Evolutionary conservation across 768 basidiomycete genomes (phyloP).

Genomic region (Rhizopogon sp.): DNA sequence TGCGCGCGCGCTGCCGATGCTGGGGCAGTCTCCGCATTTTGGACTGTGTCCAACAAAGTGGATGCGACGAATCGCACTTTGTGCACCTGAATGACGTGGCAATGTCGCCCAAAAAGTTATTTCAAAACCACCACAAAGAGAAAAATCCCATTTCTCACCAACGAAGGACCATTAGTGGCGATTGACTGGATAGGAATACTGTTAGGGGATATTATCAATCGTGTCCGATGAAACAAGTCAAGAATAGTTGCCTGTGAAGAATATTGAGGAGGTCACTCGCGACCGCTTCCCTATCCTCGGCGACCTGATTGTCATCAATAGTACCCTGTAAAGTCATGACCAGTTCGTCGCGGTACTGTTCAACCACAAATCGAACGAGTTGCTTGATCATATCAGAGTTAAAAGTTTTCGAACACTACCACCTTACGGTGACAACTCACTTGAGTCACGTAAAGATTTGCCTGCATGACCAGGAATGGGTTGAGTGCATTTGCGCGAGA

Average conservation of each 20-base stretch:
- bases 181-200: conserved; percentile 93
- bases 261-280: conserved; percentile 85
- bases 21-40: conserved; percentile 75
- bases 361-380: conserved; percentile 88
- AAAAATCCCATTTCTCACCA: conserved; percentile 35
- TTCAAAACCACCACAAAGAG: conserved; percentile 4
- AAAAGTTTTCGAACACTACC: not conserved
- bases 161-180: conserved; percentile 80
- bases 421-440: conserved; percentile 31
- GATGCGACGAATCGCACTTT: conserved; percentile 94
- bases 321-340: conserved; percentile 60
- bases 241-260: conserved; percentile 58
- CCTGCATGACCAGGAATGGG: conserved; percentile 88
- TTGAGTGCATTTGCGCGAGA: conserved; percentile 82
- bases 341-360: conserved; percentile 89
- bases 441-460: conserved; percentile 90
- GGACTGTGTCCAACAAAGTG: conserved; percentile 78
- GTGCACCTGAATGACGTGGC: conserved; percentile 51
- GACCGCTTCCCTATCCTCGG: conserved; percentile 76
- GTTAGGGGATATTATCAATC: conserved; percentile 6
- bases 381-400: conserved; percentile 46
- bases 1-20: conserved; percentile 82
- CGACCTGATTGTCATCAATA: conserved; percentile 58
- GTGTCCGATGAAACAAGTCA: not conserved
- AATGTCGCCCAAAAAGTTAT: not conserved